Conservation (phyloP, 2,329 filamentous ascomycete genomes). For the Ascochyta lentis region DNA sequence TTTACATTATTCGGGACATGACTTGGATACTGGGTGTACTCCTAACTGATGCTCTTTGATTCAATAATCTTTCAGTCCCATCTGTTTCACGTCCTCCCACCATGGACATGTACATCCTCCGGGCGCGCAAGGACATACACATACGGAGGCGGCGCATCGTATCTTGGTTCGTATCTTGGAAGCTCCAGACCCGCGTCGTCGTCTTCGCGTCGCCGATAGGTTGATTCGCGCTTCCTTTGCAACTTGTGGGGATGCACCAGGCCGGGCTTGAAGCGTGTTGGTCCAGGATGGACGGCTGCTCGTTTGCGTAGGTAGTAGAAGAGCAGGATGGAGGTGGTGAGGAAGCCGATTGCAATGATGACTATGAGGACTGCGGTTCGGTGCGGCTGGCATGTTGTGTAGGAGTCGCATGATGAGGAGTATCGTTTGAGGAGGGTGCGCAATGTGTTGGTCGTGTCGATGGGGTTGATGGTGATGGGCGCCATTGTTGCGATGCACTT, state of each 20-base stretch:
- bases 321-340: constrained; percentile 3
- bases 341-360: constrained; percentile 3
- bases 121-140: constrained; percentile 4
- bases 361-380: constrained; percentile 8
- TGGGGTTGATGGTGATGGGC: background rate
- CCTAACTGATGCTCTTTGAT: background rate
- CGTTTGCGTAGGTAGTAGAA: constrained; percentile 14
- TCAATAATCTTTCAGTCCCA: background rate
- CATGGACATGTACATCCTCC: constrained; percentile 2
- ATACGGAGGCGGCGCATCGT: constrained; percentile 14
- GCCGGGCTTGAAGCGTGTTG: background rate
- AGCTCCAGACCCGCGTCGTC: constrained; percentile 4
- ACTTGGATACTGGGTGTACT: too few species aligned
- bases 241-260: constrained; percentile 7
- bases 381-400: constrained; percentile 2
- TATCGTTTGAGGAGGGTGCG: background rate
- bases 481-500: constrained; percentile 1
- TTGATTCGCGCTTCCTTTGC: constrained; percentile 7
- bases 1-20: background rate
- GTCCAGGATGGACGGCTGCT: background rate
- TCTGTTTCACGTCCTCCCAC: background rate
- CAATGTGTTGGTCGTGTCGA: background rate
- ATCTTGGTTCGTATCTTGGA: constrained; percentile 5
- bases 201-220: constrained; percentile 2
- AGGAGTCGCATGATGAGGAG: constrained; percentile 1